phyloP scores from a whole-genome alignment of 78 protist species.

The Dictyostelium brefeldianum region DNA sequence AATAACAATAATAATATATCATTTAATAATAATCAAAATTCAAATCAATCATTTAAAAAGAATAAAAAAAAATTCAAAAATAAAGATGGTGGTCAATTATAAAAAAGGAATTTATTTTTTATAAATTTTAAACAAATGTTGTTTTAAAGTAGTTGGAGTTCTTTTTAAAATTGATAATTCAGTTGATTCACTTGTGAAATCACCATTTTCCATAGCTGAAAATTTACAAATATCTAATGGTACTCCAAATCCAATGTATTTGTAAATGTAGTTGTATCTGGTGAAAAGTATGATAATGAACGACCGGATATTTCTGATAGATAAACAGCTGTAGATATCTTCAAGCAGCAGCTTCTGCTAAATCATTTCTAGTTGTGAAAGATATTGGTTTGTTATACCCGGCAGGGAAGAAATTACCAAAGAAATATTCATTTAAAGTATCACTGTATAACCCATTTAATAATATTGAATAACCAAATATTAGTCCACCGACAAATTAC shows the following conservation, averaged over 20 bases:
- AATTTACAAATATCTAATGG: not conserved
- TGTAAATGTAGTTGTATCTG: constrained; percentile 1
- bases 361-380: constrained; percentile 4
- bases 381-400: not conserved
- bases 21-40: no score
- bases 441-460: constrained; percentile 26
- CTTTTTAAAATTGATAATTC: constrained; percentile 2
- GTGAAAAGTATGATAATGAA: not conserved
- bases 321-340: constrained; percentile 1
- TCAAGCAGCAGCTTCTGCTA: constrained; percentile 37
- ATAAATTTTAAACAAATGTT: not conserved
- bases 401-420: constrained; percentile 27
- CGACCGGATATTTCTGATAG: not conserved
- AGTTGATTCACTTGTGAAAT: not conserved
- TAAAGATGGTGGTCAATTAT: not conserved
- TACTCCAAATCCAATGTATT: not conserved
- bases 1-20: no score
- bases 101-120: constrained; percentile 14
- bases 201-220: constrained; percentile 22
- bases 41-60: no score
- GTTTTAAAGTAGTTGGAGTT: constrained; percentile 22
- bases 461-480: not conserved
- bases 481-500: no score
- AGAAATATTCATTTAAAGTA: constrained; percentile 5
- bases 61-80: no score